Conservation (phyloP, 2,329 filamentous ascomycete genomes). For the Eutypa lata region DNA sequence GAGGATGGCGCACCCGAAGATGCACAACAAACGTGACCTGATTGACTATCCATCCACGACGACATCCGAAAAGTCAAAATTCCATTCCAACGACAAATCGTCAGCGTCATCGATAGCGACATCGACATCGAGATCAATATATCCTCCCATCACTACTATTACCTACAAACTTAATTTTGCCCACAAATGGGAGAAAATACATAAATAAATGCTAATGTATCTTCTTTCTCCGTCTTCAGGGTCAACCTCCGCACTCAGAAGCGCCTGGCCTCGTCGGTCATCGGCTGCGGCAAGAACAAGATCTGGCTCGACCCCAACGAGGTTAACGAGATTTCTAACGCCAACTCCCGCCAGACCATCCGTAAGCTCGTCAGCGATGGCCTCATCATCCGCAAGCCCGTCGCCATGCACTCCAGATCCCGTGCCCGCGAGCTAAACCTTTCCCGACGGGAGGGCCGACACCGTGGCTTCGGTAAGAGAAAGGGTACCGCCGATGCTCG, state of each 20-base stretch:
- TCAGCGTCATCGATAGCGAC: not conserved
- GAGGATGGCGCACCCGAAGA: not conserved
- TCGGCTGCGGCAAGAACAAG: conserved; percentile 99
- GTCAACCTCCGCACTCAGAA: conserved; percentile 99
- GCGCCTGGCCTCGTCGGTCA: conserved; percentile 97
- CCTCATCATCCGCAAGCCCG: conserved; percentile 99
- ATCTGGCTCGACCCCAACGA: conserved; percentile 99
- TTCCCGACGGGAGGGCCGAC: conserved; percentile 90
- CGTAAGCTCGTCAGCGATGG: conserved; percentile 99
- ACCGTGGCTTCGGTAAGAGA: conserved; percentile 99
- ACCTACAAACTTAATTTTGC: not conserved
- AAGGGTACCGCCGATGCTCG: conserved; percentile 99
- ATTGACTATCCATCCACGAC: not conserved
- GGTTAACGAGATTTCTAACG: conserved; percentile 98
- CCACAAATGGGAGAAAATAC: not conserved
- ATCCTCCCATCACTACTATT: not conserved
- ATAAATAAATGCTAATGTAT: conserved; percentile 17
- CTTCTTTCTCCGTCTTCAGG: conserved; percentile 53
- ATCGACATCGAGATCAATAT: not conserved
- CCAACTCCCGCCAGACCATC: conserved; percentile 99
- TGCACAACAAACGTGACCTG: too few species aligned
- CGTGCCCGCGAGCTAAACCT: conserved; percentile 94
- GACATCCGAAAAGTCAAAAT: not conserved
- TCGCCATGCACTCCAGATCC: conserved; percentile 98
- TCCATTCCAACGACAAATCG: not conserved